Evolutionary conservation across 129 eudicot species (phyloP).

Genomic region (Helianthus tuberosus): DNA sequence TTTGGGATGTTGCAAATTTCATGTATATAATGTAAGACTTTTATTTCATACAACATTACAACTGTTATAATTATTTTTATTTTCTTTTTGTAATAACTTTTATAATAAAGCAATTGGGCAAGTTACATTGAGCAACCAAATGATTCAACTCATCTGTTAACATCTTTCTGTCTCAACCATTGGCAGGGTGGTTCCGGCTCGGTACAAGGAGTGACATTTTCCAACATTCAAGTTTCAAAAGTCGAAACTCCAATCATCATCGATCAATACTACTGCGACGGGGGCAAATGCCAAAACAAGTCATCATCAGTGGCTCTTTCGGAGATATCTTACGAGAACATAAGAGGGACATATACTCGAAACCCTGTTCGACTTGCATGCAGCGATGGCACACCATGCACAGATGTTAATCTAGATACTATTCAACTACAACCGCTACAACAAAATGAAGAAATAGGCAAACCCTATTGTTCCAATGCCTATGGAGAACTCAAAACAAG

Average conservation of each 20-base stretch:
- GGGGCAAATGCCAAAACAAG: slow-evolving; percentile 51
- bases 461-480: slow-evolving; percentile 55
- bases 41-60: not conserved
- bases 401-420: slow-evolving; percentile 49
- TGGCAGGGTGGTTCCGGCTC: slow-evolving; percentile 82
- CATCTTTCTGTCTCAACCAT: not conserved
- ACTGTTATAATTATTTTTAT: no score
- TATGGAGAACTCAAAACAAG: slow-evolving; percentile 54
- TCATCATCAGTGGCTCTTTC: slow-evolving; percentile 69
- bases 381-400: slow-evolving; percentile 61
- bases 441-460: slow-evolving; percentile 20
- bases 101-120: not conserved
- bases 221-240: slow-evolving; percentile 60
- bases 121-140: not conserved
- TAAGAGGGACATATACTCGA: slow-evolving; percentile 68
- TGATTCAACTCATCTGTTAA: not conserved
- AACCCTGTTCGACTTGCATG: slow-evolving; percentile 69
- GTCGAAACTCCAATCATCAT: slow-evolving; percentile 72
- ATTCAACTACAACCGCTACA: slow-evolving; percentile 48
- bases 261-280: slow-evolving; percentile 76
- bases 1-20: not conserved
- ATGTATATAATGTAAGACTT: not conserved
- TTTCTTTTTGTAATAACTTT: not conserved
- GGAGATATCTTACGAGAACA: slow-evolving; percentile 48
- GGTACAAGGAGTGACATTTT: slow-evolving; percentile 66